Conservation (phyloP, 164 flowering plant species). For the Malania oleifera region DNA sequence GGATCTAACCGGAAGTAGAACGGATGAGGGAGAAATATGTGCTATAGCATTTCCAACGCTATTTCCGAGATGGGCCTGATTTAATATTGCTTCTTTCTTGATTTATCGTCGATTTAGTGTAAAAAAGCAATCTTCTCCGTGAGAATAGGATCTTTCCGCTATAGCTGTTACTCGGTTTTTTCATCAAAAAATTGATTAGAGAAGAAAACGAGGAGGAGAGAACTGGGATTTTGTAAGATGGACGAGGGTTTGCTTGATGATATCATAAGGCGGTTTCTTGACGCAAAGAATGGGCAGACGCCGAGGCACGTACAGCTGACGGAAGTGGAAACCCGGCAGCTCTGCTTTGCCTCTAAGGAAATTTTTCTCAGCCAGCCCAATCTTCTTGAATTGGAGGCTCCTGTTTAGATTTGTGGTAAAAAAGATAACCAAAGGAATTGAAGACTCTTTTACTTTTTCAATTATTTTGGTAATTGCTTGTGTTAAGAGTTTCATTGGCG, state of each 20-base stretch:
- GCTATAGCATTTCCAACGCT: too few species aligned
- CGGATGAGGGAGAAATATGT: too few species aligned
- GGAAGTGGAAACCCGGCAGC: constrained; percentile 62
- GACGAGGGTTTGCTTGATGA: constrained; percentile 45
- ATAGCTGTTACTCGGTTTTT: too few species aligned
- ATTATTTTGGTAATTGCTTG: neutral
- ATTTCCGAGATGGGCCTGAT: too few species aligned
- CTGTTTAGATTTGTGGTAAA: constrained; percentile 75
- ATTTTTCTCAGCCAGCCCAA: constrained; percentile 68
- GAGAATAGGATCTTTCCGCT: too few species aligned
- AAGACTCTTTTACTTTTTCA: neutral
- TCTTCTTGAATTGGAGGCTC: constrained; percentile 80
- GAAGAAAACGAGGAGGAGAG: too few species aligned
- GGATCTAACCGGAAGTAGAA: too few species aligned
- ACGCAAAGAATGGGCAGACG: constrained; percentile 42
- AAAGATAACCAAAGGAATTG: neutral
- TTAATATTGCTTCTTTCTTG: too few species aligned
- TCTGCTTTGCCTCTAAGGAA: constrained; percentile 51
- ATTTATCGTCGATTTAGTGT: too few species aligned
- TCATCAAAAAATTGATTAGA: too few species aligned
- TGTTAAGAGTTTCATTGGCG: too few species aligned
- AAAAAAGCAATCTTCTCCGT: too few species aligned
- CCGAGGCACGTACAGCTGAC: constrained; percentile 51
- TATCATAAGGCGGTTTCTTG: constrained; percentile 44
- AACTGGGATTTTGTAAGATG: constrained; percentile 21